Evolutionary conservation across 495 filamentous ascomycete species (phyloP).

Genomic region (Aspergillus carlsbadensis): DNA sequence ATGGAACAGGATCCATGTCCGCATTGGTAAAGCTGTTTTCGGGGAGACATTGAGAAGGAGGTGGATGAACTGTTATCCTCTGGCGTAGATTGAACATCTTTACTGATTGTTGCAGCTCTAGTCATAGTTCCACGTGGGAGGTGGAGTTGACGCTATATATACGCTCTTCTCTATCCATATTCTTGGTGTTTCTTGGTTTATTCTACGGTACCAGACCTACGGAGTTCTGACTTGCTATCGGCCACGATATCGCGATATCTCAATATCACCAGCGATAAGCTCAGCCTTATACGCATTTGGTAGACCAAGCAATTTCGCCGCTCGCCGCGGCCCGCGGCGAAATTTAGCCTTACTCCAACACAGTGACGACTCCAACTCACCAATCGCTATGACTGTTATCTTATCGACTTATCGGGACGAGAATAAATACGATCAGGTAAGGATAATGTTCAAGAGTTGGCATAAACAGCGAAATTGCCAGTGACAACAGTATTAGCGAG

Average conservation of each 20-base stretch:
- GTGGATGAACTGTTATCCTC: not conserved
- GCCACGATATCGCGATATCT: not conserved
- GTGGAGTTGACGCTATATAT: too few relatives aligned
- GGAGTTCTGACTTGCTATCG: too few relatives aligned
- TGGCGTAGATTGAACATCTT: not conserved
- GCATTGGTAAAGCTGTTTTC: constrained; percentile 1
- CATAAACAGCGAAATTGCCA: not conserved
- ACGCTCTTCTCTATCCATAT: too few relatives aligned
- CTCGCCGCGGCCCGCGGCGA: not conserved
- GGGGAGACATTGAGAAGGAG: not conserved
- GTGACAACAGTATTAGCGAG: too few relatives aligned
- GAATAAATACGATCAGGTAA: not conserved
- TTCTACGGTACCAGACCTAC: too few relatives aligned
- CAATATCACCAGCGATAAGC: not conserved
- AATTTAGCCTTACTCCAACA: not conserved
- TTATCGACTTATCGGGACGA: not conserved
- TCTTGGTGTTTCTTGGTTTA: too few relatives aligned
- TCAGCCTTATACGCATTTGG: not conserved
- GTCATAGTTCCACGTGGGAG: too few relatives aligned
- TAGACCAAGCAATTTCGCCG: too few relatives aligned
- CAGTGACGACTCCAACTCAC: too few relatives aligned
- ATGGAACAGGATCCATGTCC: not conserved
- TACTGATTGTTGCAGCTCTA: not conserved
- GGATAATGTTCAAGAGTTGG: too few relatives aligned
- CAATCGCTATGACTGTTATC: not conserved